Evolutionary conservation across 176 grass and related monocot species (phyloP).

Genomic region (Oryza meyeriana): DNA sequence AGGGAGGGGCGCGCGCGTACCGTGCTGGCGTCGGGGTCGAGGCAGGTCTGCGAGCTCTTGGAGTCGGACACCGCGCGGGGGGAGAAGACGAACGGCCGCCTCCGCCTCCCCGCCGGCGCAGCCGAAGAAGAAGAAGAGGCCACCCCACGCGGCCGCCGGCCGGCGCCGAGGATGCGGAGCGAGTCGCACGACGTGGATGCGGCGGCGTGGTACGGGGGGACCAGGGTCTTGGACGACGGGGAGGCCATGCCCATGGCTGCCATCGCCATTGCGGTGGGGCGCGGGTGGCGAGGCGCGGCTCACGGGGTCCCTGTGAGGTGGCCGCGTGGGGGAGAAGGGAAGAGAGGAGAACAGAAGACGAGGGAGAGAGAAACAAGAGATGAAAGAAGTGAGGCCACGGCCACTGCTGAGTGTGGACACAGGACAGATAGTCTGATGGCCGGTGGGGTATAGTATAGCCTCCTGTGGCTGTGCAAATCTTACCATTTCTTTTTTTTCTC

Average conservation of each 20-base stretch:
- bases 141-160: constrained; percentile 22
- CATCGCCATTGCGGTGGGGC: constrained; percentile 56
- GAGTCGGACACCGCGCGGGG: constrained; percentile 84
- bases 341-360: neutral
- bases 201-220: constrained; percentile 19
- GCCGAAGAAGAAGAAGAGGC: neutral
- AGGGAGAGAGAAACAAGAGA: neutral
- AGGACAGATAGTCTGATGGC: constrained; percentile 24
- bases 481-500: neutral
- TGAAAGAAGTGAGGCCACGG: neutral
- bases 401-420: neutral
- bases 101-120: neutral
- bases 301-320: constrained; percentile 26
- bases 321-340: neutral
- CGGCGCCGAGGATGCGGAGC: constrained; percentile 15
- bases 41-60: constrained; percentile 85
- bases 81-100: constrained; percentile 53
- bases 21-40: constrained; percentile 93
- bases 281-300: constrained; percentile 16
- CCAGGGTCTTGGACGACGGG: constrained; percentile 17
- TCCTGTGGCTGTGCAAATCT: constrained; percentile 45
- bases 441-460: neutral
- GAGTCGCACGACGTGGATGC: constrained; percentile 46
- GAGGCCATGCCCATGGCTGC: constrained; percentile 28
- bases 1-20: constrained; percentile 32